phyloP scores from a whole-genome alignment of 2,329 filamentous ascomycete species.

The Drechslera avenae region DNA sequence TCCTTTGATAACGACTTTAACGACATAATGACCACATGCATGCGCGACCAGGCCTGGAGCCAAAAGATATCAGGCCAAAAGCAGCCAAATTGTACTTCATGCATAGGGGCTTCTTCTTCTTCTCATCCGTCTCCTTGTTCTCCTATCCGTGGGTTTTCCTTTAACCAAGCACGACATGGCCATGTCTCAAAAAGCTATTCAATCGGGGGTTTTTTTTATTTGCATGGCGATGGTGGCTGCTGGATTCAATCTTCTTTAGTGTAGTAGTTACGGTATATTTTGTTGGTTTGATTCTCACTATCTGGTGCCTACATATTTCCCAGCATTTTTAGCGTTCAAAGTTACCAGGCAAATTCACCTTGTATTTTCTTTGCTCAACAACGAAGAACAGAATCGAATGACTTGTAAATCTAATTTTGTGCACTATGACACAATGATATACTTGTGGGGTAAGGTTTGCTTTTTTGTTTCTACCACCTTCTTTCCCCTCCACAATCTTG shows the following conservation, averaged over 20 bases:
- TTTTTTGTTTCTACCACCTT: neutral
- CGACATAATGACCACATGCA: slow-evolving; percentile 37
- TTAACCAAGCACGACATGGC: slow-evolving; percentile 4
- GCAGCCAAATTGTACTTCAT: slow-evolving; percentile 29
- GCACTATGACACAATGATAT: too few species aligned
- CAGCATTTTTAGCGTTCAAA: slow-evolving; percentile 23
- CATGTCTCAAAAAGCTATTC: slow-evolving; percentile 15
- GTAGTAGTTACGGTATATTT: too few species aligned
- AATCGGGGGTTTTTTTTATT: slow-evolving; percentile 21
- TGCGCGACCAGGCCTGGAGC: slow-evolving; percentile 41
- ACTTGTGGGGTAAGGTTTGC: too few species aligned
- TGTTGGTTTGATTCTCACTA: too few species aligned
- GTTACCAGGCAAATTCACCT: too few species aligned
- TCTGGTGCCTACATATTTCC: too few species aligned
- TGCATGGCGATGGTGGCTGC: slow-evolving; percentile 15
- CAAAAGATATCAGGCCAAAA: slow-evolving; percentile 39
- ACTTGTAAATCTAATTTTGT: too few species aligned
- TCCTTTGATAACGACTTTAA: slow-evolving; percentile 22
- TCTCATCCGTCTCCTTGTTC: too few species aligned
- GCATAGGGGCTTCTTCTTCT: slow-evolving; percentile 4
- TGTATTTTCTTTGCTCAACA: neutral
- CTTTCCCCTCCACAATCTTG: neutral
- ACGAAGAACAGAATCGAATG: too few species aligned
- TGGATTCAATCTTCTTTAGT: neutral
- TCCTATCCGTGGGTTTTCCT: too few species aligned